These are phyloP conservation scores for Hippophae tibetana DNA, from an alignment of 306 rosid species.

Conservation along the genomic window DNA sequence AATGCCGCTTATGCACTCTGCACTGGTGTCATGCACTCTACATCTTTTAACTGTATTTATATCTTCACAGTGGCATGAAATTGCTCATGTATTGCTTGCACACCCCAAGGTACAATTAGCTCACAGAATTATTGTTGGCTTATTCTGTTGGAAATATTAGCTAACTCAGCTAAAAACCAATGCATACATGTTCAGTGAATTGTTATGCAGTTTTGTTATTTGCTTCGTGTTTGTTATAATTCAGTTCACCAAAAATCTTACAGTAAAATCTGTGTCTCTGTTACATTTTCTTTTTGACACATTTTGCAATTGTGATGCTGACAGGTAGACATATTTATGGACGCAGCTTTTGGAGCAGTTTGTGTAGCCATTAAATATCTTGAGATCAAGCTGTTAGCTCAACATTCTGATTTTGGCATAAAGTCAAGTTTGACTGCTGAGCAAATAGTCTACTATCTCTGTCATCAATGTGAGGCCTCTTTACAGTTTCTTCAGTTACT, in stretches of 20 bases:
- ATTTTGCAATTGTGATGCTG: slow-evolving; percentile 25
- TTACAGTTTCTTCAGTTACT: slow-evolving; percentile 78
- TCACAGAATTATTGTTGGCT: slow-evolving; percentile 10
- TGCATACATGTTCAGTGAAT: slow-evolving; percentile 16
- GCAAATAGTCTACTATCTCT: slow-evolving; percentile 51
- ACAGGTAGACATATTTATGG: slow-evolving; percentile 90
- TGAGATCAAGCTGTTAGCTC: slow-evolving; percentile 39
- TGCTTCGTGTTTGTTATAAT: not conserved
- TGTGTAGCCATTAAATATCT: slow-evolving; percentile 53
- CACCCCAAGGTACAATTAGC: slow-evolving; percentile 69
- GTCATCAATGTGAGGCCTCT: slow-evolving; percentile 95
- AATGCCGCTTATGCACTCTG: slow-evolving; percentile 52
- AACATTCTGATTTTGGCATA: slow-evolving; percentile 25
- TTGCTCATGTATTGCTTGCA: slow-evolving; percentile 70
- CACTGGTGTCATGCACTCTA: slow-evolving; percentile 67
- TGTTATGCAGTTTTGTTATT: slow-evolving; percentile 12
- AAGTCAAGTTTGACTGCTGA: slow-evolving; percentile 44
- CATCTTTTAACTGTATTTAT: slow-evolving; percentile 62
- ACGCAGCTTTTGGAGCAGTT: slow-evolving; percentile 89
- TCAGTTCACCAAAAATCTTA: not conserved
- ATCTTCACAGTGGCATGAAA: slow-evolving; percentile 79
- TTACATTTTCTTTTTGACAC: slow-evolving; percentile 1
- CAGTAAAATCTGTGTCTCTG: not conserved
- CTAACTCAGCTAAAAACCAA: slow-evolving; percentile 11
- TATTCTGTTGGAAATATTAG: slow-evolving; percentile 5